Conservation (phyloP, 129 eudicot genomes). For the Rutidosis leptorrhynchoides region DNA sequence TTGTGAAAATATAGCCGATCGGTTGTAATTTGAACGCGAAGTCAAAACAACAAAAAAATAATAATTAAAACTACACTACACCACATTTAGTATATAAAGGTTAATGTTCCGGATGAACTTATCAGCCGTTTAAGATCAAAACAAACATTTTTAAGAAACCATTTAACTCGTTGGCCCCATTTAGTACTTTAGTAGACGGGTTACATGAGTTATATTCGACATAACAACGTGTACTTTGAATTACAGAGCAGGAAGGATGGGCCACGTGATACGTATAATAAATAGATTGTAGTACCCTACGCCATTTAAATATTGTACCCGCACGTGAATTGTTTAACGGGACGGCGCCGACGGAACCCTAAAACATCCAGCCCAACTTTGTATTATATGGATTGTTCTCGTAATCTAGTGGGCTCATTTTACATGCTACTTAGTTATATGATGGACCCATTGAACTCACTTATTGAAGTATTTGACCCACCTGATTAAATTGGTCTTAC, state of each 20-base stretch:
- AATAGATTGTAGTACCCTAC: slow-evolving; percentile 26
- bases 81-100: no score
- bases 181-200: not conserved
- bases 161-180: not conserved
- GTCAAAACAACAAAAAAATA: no score
- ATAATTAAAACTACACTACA: no score
- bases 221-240: slow-evolving; percentile 11
- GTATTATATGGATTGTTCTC: slow-evolving; percentile 14
- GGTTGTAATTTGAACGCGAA: no score
- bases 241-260: not conserved
- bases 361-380: slow-evolving; percentile 23
- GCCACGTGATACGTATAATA: slow-evolving; percentile 33
- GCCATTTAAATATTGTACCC: slow-evolving; percentile 31
- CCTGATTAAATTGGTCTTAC: slow-evolving; percentile 21
- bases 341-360: slow-evolving; percentile 32
- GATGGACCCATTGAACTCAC: slow-evolving; percentile 16
- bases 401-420: slow-evolving; percentile 22
- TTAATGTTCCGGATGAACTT: no score
- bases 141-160: no score
- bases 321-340: slow-evolving; percentile 35
- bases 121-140: no score
- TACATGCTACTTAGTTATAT: not conserved
- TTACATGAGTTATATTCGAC: no score
- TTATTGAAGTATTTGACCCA: slow-evolving; percentile 17
- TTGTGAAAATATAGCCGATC: no score